phyloP scores from a whole-genome alignment of 1,284 basidiomycete genomes.

The Xerocomus minutiporus region DNA sequence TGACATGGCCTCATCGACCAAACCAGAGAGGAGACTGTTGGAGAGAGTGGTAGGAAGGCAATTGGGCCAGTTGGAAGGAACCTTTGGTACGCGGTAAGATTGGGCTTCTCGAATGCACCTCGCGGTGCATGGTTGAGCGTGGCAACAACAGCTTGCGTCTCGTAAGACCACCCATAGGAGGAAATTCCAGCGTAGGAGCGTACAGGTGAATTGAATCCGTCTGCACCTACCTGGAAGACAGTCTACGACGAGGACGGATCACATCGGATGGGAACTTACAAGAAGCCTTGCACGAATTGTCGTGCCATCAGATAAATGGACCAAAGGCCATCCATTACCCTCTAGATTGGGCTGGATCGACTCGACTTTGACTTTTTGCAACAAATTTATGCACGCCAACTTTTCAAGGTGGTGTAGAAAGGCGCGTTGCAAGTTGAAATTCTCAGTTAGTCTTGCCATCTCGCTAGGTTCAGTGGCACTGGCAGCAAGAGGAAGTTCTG shows the following conservation, averaged over 20 bases:
- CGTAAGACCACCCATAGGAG: constrained; percentile 90
- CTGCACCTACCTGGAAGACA: constrained; percentile 77
- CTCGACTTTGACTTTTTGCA: constrained; percentile 67
- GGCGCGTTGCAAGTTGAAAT: constrained; percentile 84
- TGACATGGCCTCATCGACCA: constrained; percentile 89
- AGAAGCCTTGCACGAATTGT: constrained; percentile 67
- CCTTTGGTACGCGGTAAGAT: constrained; percentile 87
- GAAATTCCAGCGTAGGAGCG: constrained; percentile 82
- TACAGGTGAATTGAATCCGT: constrained; percentile 94
- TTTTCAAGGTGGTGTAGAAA: constrained; percentile 57
- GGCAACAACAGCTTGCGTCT: constrained; percentile 87
- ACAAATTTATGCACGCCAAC: constrained; percentile 45
- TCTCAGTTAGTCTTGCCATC: constrained; percentile 85
- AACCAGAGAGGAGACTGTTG: constrained; percentile 81
- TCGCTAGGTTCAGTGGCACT: constrained; percentile 34
- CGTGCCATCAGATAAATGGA: constrained; percentile 62
- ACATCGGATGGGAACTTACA: constrained; percentile 39
- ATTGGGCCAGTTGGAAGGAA: constrained; percentile 96
- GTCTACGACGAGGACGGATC: constrained; percentile 13
- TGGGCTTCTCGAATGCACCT: constrained; percentile 54
- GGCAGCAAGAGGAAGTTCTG: constrained; percentile 38
- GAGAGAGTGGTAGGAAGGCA: constrained; percentile 85
- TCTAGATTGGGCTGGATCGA: constrained; percentile 51
- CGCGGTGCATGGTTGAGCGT: constrained; percentile 73
- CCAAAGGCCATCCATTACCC: constrained; percentile 61